Evolutionary conservation across 2,329 filamentous ascomycete species (phyloP), one percentile per base, ranked within the genome.

Genomic region (Colletotrichum euphorbiae): DNA sequence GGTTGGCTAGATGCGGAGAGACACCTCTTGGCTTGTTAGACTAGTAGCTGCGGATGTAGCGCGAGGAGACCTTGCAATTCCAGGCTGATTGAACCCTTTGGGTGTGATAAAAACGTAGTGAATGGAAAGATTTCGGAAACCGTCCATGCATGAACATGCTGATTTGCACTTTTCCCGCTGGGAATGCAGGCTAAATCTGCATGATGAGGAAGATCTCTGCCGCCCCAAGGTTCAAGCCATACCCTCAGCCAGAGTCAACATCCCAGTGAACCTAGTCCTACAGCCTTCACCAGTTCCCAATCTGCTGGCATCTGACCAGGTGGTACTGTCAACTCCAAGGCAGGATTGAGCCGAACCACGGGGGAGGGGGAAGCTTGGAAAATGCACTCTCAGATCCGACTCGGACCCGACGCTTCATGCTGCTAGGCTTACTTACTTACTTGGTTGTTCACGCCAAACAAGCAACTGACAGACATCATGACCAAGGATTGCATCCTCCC

Each of bases 51-150:
- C 28, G 28, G 28, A 28, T 45, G 42, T 4, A 45, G 42, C 2
- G 42, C n/a, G 36, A 38, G 8, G 36, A 38, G 28, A 28, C 6
- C 6, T 28, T 28, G 28, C 7, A 28, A 28, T 28, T 7, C 28
- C 7, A 6, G 4, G 36, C 36, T 5, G 9, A 38, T 15, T 38
- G 9, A n/a, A 1, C 31, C 36, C 28, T 58, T n/a, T 4, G 36
- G 12, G 4, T 48, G 45, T 17, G 45, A 42, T 62, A 46, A 58
- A n/a, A 28, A 28, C 50, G 58, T 58, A 67, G 64, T 62, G 64
- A 13, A 60, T n/a, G n/a, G n/a, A n/a, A n/a, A n/a, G n/a, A n/a
- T n/a, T n/a, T n/a, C n/a, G n/a, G n/a, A n/a, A n/a, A n/a, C n/a
- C n/a, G n/a, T n/a, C n/a, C n/a, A n/a, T n/a, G n/a, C n/a, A n/a